A percentile compares a stretch with the other conserved stretches of the same genome.
These are phyloP conservation scores for Solanum hybrid DNA, from an alignment of 305 asterid species.

Conservation along the genomic window DNA sequence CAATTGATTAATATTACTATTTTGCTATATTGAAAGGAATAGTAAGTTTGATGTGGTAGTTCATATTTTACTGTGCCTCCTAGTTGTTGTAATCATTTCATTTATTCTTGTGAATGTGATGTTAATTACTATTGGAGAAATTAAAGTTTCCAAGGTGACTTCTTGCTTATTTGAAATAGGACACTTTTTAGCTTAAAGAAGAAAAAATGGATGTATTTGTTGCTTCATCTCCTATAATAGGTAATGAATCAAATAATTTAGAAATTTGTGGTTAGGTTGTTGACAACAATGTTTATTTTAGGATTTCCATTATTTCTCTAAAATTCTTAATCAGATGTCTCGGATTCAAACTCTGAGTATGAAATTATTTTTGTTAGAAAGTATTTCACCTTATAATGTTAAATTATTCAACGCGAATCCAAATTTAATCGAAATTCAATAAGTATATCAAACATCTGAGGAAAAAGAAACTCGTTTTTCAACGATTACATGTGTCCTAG, in stretches of 20 bases:
- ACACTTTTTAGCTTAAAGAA: not conserved
- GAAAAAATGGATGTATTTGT: not conserved
- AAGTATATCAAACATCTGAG: rapidly evolving
- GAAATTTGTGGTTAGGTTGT: not conserved
- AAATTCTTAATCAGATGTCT: not conserved
- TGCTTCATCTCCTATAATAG: not conserved
- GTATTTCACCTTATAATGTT: not conserved
- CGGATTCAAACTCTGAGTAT: not conserved
- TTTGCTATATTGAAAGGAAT: not conserved
- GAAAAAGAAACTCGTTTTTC: not conserved
- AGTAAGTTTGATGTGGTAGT: not conserved
- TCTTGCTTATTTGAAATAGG: not conserved
- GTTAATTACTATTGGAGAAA: not conserved
- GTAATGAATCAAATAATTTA: not conserved
- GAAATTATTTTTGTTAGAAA: not conserved
- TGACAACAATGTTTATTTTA: not conserved
- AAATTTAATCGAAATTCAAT: not conserved
- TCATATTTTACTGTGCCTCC: not conserved
- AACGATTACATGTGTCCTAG: not conserved
- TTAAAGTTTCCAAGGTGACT: not conserved
- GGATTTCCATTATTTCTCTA: not conserved
- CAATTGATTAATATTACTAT: not conserved
- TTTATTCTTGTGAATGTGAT: not conserved
- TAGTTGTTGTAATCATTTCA: not conserved
- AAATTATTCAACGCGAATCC: rapidly evolving